A percentile compares a stretch with the other conserved stretches of the same genome.
Evolutionary conservation across 2,329 filamentous ascomycete genomes (phyloP).

Genomic region (Cladobotryum mycophilum): DNA sequence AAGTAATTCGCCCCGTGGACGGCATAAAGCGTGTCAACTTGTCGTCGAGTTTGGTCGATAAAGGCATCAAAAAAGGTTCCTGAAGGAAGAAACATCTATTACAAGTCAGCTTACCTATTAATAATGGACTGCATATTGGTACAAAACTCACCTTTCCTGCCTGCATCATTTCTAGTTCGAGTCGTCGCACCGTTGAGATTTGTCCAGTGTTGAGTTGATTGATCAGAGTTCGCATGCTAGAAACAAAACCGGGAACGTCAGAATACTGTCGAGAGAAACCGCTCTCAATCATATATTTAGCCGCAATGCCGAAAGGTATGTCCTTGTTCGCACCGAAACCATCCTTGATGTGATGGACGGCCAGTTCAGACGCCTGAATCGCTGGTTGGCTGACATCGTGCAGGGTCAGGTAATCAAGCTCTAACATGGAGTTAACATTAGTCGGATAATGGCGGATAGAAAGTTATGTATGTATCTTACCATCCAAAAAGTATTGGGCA

Average conservation of each 20-base stretch:
- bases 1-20: conserved; percentile 8
- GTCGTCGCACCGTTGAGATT: conserved; percentile 36
- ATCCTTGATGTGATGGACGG: conserved; percentile 35
- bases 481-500: conserved; percentile 45
- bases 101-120: conserved; percentile 12
- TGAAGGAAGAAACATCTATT: conserved; percentile 32
- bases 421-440: conserved; percentile 23
- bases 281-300: conserved; percentile 30
- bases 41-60: conserved; percentile 32
- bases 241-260: conserved; percentile 24
- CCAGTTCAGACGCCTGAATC: conserved; percentile 36
- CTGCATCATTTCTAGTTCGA: conserved; percentile 47
- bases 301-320: conserved; percentile 30
- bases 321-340: conserved; percentile 20
- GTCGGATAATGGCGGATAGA: background rate
- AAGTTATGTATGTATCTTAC: conserved; percentile 26
- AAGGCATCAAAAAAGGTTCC: conserved; percentile 36
- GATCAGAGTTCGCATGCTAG: conserved; percentile 29
- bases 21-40: conserved; percentile 40
- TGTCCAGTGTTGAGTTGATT: conserved; percentile 30
- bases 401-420: conserved; percentile 41
- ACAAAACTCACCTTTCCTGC: conserved; percentile 40
- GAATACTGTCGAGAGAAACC: conserved; percentile 30
- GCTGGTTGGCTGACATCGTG: conserved; percentile 21
- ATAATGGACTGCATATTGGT: background rate